Conservation (phyloP, 441 rosid genomes). For the Erysimum cheiri region DNA sequence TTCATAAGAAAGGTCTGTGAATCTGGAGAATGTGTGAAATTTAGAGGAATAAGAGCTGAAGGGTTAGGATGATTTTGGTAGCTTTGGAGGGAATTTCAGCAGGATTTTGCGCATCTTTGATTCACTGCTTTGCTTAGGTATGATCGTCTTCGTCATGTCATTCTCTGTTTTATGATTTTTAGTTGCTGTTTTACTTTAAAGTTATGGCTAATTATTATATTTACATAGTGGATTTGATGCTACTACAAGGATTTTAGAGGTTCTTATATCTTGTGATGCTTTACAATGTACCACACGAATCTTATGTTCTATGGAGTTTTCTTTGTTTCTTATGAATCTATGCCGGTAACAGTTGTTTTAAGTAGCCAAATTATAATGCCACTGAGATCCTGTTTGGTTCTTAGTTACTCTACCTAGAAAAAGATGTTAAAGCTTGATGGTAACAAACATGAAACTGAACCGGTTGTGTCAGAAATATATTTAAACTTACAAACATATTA, state of each 20-base stretch:
- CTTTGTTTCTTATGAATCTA: constrained; percentile 15
- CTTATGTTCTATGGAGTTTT: constrained; percentile 30
- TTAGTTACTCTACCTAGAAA: constrained; percentile 4
- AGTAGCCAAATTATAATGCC: constrained; percentile 14
- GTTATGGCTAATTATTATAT: constrained; percentile 28
- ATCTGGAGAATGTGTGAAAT: constrained; percentile 13
- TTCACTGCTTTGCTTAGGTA: constrained; percentile 21
- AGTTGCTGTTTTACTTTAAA: constrained; percentile 15
- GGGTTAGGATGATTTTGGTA: constrained; percentile 39
- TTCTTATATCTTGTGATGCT: constrained; percentile 29
- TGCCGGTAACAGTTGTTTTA: constrained; percentile 25
- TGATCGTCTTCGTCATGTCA: constrained; percentile 16
- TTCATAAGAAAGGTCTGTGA: constrained; percentile 23
- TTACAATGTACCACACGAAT: constrained; percentile 31
- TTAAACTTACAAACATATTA: constrained; percentile 1
- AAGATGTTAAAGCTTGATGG: constrained; percentile 7
- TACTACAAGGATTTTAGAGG: constrained; percentile 22
- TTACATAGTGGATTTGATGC: constrained; percentile 36
- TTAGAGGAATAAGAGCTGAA: constrained; percentile 51
- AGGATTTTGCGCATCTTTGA: constrained; percentile 17
- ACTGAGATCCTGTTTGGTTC: constrained; percentile 27
- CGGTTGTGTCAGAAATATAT: background rate
- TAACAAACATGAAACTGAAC: constrained; percentile 19
- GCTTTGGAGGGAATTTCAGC: constrained; percentile 12
- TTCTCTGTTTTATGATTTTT: constrained; percentile 25